phyloP scores from a whole-genome alignment of 371 early-diverging fungal genomes.

The Actinomucor elegans region DNA sequence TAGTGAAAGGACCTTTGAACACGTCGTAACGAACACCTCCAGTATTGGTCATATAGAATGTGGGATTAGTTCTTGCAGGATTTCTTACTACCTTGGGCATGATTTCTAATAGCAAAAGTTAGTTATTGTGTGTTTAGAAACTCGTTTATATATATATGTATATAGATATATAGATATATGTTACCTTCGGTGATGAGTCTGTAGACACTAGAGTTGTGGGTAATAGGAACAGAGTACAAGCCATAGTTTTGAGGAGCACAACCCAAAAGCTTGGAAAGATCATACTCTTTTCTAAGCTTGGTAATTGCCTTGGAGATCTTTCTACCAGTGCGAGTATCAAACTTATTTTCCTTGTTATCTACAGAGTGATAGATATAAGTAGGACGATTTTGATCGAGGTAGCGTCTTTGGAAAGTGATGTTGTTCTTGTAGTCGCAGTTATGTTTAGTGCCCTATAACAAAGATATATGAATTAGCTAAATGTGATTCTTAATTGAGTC shows the following conservation, averaged over 20 bases:
- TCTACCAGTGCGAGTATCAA: slow-evolving; percentile 48
- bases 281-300: slow-evolving; percentile 29
- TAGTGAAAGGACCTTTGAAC: slow-evolving; percentile 51
- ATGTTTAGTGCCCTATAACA: slow-evolving; percentile 16
- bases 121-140: too few relatives aligned
- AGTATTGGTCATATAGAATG: slow-evolving; percentile 45
- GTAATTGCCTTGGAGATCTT: slow-evolving; percentile 46
- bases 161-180: too few relatives aligned
- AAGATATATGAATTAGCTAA: too few relatives aligned
- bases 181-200: slow-evolving; percentile 41
- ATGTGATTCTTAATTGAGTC: background rate
- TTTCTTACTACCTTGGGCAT: slow-evolving; percentile 40
- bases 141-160: too few relatives aligned
- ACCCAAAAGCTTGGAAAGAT: slow-evolving; percentile 40
- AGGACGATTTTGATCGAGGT: slow-evolving; percentile 58
- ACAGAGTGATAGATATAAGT: slow-evolving; percentile 58
- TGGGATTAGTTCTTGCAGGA: slow-evolving; percentile 35
- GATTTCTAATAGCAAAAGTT: too few relatives aligned
- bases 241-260: slow-evolving; percentile 58
- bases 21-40: slow-evolving; percentile 56
- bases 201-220: slow-evolving; percentile 41
- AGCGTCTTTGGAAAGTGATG: slow-evolving; percentile 56
- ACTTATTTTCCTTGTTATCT: slow-evolving; percentile 14
- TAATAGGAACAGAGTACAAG: slow-evolving; percentile 38
- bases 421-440: slow-evolving; percentile 18